Base-by-base conservation (phyloP, 306 rosid species). In the Begonia masoniana region DNA sequence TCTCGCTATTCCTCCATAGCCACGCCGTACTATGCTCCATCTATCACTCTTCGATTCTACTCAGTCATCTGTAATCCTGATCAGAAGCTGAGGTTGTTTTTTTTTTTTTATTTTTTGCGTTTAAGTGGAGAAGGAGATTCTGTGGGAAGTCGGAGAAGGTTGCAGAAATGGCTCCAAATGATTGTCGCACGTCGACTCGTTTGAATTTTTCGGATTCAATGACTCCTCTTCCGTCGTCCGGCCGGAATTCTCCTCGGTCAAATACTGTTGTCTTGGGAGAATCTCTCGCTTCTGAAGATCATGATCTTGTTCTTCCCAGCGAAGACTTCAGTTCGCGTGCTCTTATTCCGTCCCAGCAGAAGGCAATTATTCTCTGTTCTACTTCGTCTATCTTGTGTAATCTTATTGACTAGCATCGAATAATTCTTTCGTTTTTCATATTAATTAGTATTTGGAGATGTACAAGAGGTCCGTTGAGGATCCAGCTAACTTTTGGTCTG, bases 401-500 rank as follows among this genome's bases (percentile, higher is more conserved):
- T 31, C 39, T 31, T 31, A 31, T 31, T 31, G 39, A 4, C 39
- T 31, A 7, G 39, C 39, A 7, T 31, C 39, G 39, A 31, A 7
- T 31, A 31, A 6, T 31, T 31, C 39, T 31, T 31, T 31, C 9
- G 17, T 17, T 51, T 17, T 10, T 36, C 70, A 35, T 16, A 6
- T 51, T 57, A 43, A 55, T 76, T 21, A 91, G 96, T 92, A 92
- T 64, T 49, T 77, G 86, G 66, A 86, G 76, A 79, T 83, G 94
- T 92, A 92, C 42, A 73, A 58, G 64, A 74, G 83, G 70, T 92
- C 99, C n/a, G 58, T 83, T 43, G 87, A 81, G 59, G 99, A 92
- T 55, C 99, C 96, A 36, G 82, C 80, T 43, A 88, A 86, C 54
- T 92, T 92, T 69, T 92, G 99, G 99, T 81, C 99, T 11, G 95